Evolutionary conservation across 768 basidiomycete genomes (phyloP).

Genomic region (Termitomyces sp.): DNA sequence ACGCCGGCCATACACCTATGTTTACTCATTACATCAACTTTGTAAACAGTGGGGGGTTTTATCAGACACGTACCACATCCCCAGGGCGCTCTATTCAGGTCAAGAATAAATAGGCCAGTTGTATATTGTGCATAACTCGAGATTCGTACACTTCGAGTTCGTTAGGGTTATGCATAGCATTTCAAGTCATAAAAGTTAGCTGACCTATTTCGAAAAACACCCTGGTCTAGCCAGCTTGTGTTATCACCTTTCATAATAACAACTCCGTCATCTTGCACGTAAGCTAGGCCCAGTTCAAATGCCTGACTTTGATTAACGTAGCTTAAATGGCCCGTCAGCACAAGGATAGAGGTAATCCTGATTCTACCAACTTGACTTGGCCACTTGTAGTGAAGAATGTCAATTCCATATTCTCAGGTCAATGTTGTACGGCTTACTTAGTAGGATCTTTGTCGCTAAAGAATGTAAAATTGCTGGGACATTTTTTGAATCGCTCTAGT

Average conservation of each 20-base stretch:
- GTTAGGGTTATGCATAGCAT: not conserved
- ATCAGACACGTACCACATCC: constrained; percentile 63
- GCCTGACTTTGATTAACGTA: constrained; percentile 57
- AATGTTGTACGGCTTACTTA: constrained; percentile 36
- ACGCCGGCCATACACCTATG: constrained; percentile 78
- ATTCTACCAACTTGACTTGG: constrained; percentile 52
- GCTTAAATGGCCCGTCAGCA: constrained; percentile 28
- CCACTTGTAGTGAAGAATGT: constrained; percentile 40
- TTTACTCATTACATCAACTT: not conserved
- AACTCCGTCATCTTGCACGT: constrained; percentile 47
- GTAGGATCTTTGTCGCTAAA: constrained; percentile 63
- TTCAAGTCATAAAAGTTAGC: not conserved
- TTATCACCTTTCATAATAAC: constrained; percentile 79
- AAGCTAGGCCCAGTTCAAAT: constrained; percentile 48
- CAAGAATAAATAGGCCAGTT: constrained; percentile 79
- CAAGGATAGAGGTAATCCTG: constrained; percentile 1
- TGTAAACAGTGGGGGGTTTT: too few species aligned
- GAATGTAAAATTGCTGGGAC: constrained; percentile 49
- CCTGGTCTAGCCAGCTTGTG: constrained; percentile 46
- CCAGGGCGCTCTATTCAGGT: constrained; percentile 80
- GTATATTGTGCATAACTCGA: constrained; percentile 59
- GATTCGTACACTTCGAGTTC: constrained; percentile 59
- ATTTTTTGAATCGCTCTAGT: not conserved
- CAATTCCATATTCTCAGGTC: constrained; percentile 12
- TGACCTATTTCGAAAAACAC: constrained; percentile 59